phyloP scores from a whole-genome alignment of 176 grass and related monocot genomes.

The Oryza longistaminata region DNA sequence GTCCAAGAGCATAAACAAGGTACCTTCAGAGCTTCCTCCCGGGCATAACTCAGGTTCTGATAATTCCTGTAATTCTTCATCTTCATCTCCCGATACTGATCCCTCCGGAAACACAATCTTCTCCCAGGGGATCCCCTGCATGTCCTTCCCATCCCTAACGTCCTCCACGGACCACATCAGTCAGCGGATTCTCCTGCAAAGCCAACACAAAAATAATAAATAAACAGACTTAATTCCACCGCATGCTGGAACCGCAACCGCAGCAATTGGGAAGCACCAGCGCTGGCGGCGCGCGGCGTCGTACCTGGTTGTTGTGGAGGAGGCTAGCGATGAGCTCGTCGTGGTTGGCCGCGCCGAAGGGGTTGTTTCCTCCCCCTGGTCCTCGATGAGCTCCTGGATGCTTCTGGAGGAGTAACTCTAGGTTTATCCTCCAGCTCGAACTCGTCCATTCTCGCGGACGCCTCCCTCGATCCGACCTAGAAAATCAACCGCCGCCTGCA shows the following conservation, averaged over 20 bases:
- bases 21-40: conserved; percentile 53
- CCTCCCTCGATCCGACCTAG: background rate
- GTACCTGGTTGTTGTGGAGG: conserved; percentile 45
- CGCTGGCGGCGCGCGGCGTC: background rate
- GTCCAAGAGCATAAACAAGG: background rate
- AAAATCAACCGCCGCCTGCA: conserved; percentile 8
- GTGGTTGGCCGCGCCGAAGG: conserved; percentile 51
- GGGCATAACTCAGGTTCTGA: conserved; percentile 50
- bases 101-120: conserved; percentile 53
- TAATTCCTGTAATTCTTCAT: conserved; percentile 67
- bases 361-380: conserved; percentile 37
- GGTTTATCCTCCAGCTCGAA: conserved; percentile 58
- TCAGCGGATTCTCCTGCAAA: conserved; percentile 37
- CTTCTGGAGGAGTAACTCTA: conserved; percentile 56
- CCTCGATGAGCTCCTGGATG: conserved; percentile 59
- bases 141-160: conserved; percentile 47
- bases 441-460: conserved; percentile 38
- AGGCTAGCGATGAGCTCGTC: conserved; percentile 50
- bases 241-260: background rate
- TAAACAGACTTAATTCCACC: too few species aligned
- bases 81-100: conserved; percentile 65
- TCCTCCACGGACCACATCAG: conserved; percentile 47
- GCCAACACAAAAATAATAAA: background rate
- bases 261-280: background rate
- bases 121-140: conserved; percentile 78